Evolutionary conservation across 1,284 basidiomycete genomes (phyloP).

Genomic region (Microbotryum violaceum): DNA sequence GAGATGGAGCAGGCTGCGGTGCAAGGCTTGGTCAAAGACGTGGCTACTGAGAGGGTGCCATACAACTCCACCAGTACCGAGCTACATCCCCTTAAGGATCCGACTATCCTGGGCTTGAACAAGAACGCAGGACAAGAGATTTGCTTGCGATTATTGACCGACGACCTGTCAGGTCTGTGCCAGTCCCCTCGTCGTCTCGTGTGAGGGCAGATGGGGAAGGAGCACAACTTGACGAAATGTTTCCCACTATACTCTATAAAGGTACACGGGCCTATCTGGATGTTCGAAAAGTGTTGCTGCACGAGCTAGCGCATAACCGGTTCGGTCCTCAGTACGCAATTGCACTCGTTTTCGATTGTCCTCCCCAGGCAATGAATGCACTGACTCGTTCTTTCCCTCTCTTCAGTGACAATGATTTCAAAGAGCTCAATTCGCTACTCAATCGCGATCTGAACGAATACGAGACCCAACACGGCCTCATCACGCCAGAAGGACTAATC

Average conservation of each 20-base stretch:
- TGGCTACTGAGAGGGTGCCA: neutral
- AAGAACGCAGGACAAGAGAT: slow-evolving; percentile 50
- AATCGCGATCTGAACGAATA: slow-evolving; percentile 63
- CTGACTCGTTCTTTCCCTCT: neutral
- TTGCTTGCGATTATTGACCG: slow-evolving; percentile 27
- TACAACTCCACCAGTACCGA: slow-evolving; percentile 8
- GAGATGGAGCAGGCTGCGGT: slow-evolving; percentile 46
- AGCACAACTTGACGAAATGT: slow-evolving; percentile 55
- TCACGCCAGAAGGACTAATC: slow-evolving; percentile 15
- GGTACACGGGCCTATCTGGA: slow-evolving; percentile 61
- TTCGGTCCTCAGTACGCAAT: slow-evolving; percentile 59
- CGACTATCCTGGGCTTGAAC: slow-evolving; percentile 62
- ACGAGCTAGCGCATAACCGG: slow-evolving; percentile 66
- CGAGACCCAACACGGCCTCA: slow-evolving; percentile 43
- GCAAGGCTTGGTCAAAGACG: neutral
- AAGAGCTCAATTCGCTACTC: slow-evolving; percentile 62
- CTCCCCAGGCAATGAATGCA: neutral
- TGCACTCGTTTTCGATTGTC: neutral
- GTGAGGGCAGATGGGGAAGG: slow-evolving; percentile 34
- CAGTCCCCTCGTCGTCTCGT: slow-evolving; percentile 1
- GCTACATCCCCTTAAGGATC: slow-evolving; percentile 43
- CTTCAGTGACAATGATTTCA: slow-evolving; percentile 49
- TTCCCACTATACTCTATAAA: slow-evolving; percentile 58
- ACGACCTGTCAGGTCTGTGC: slow-evolving; percentile 19
- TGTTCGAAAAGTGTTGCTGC: slow-evolving; percentile 59